Evolutionary conservation across 768 basidiomycete genomes (phyloP).

Genomic region (Paxillus involutus): DNA sequence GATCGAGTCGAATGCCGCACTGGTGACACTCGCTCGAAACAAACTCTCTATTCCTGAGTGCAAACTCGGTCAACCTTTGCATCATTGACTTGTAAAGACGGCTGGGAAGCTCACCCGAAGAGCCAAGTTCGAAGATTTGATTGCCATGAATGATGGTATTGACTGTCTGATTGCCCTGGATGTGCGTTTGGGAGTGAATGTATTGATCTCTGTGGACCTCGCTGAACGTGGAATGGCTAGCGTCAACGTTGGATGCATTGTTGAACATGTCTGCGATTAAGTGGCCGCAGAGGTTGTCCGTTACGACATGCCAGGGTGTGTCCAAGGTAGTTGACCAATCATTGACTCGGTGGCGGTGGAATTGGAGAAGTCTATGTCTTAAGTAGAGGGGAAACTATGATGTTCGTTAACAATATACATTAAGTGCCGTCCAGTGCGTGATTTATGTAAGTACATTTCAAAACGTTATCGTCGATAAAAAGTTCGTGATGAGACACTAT

Average conservation of each 20-base stretch:
- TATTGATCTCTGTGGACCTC: conserved; percentile 19
- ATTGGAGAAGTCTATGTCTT: too few species aligned
- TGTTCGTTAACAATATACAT: not conserved
- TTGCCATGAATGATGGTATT: conserved; percentile 20
- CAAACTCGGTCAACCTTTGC: not conserved
- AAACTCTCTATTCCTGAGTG: conserved; percentile 15
- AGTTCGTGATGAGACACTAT: not conserved
- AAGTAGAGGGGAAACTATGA: not conserved
- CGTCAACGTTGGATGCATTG: conserved; percentile 17
- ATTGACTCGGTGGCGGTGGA: too few species aligned
- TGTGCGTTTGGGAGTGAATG: conserved; percentile 4
- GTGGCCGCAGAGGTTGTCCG: too few species aligned
- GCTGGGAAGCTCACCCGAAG: conserved; percentile 5
- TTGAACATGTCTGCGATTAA: conserved; percentile 13
- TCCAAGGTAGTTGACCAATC: too few species aligned
- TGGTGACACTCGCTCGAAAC: conserved; percentile 8
- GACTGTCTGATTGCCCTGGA: conserved; percentile 13
- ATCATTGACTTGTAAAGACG: not conserved
- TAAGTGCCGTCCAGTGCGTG: not conserved
- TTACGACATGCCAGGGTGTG: too few species aligned
- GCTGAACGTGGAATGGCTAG: conserved; percentile 20
- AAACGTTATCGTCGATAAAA: not conserved
- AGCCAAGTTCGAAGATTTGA: conserved; percentile 12
- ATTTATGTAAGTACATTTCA: not conserved
- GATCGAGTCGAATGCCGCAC: conserved; percentile 17